Evolutionary conservation across 2,329 filamentous ascomycete genomes (phyloP).

Genomic region (Rutstroemia sp.): DNA sequence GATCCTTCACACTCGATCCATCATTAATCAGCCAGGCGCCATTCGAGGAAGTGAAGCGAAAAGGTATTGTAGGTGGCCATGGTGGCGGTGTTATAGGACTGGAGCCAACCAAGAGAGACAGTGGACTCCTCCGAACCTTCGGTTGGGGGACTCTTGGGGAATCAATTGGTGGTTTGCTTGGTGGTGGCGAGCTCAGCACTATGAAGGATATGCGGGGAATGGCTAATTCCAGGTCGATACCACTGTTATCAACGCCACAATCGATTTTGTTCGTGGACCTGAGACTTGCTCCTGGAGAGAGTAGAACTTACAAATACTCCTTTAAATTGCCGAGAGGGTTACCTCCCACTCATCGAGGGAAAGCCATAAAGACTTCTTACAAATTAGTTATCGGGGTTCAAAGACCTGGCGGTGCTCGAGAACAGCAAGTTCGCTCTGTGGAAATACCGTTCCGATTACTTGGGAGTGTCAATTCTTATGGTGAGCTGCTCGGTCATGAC

Average conservation of each 20-base stretch:
- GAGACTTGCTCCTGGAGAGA: slow-evolving; percentile 79
- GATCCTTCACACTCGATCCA: slow-evolving; percentile 85
- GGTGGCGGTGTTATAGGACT: slow-evolving; percentile 80
- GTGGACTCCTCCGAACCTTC: slow-evolving; percentile 72
- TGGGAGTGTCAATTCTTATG: slow-evolving; percentile 82
- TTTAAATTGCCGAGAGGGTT: slow-evolving; percentile 81
- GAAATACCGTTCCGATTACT: slow-evolving; percentile 90
- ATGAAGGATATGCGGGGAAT: slow-evolving; percentile 93
- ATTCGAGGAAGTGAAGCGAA: slow-evolving; percentile 94
- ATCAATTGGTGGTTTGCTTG: slow-evolving; percentile 81
- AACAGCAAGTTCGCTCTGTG: slow-evolving; percentile 81
- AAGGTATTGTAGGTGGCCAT: slow-evolving; percentile 81
- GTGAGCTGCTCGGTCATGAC: slow-evolving; percentile 86
- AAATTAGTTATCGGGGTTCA: slow-evolving; percentile 89
- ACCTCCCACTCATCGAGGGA: slow-evolving; percentile 85
- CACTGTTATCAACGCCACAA: slow-evolving; percentile 88
- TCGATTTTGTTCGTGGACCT: slow-evolving; percentile 94
- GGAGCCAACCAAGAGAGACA: slow-evolving; percentile 64
- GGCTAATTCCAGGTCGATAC: slow-evolving; percentile 78
- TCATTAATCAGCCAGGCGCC: slow-evolving; percentile 82
- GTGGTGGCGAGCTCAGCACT: slow-evolving; percentile 78
- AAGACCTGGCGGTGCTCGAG: slow-evolving; percentile 66
- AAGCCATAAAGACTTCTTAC: slow-evolving; percentile 90
- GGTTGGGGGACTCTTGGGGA: slow-evolving; percentile 85
- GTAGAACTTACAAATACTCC: slow-evolving; percentile 76